Evolutionary conservation across 2,329 filamentous ascomycete genomes (phyloP).

Genomic region (Pezicula rhizophila): DNA sequence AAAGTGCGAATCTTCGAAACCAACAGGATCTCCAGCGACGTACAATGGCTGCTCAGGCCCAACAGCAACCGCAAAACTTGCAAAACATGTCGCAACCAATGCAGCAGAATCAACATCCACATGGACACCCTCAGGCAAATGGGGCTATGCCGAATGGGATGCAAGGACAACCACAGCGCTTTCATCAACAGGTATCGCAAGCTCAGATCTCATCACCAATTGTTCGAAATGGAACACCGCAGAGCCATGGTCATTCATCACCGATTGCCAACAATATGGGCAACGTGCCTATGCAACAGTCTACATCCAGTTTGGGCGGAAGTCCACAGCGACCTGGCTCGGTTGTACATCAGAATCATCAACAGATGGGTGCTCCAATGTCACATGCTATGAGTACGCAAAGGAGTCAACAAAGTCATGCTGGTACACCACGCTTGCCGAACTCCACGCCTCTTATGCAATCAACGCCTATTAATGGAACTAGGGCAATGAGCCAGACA

Average conservation of each 20-base stretch:
- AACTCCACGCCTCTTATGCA: slow-evolving; percentile 58
- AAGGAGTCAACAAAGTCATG: slow-evolving; percentile 62
- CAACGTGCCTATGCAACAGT: slow-evolving; percentile 54
- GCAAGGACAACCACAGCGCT: slow-evolving; percentile 27
- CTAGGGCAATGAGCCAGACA: slow-evolving; percentile 45
- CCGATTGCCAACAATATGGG: slow-evolving; percentile 48
- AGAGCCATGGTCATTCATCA: slow-evolving; percentile 57
- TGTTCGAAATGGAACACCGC: slow-evolving; percentile 56
- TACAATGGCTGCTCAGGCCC: slow-evolving; percentile 15
- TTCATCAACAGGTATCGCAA: slow-evolving; percentile 49
- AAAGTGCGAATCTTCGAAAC: background rate
- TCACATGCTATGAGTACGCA: slow-evolving; percentile 57
- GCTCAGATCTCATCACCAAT: slow-evolving; percentile 63
- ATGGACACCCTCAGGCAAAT: slow-evolving; percentile 38
- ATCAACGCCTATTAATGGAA: slow-evolving; percentile 47
- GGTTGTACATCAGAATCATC: slow-evolving; percentile 51
- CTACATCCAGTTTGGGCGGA: slow-evolving; percentile 61
- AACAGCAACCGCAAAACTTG: slow-evolving; percentile 26
- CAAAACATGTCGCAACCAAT: slow-evolving; percentile 29
- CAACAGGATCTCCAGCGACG: slow-evolving; percentile 25
- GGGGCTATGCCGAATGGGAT: slow-evolving; percentile 35
- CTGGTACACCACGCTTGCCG: slow-evolving; percentile 57
- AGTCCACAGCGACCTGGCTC: slow-evolving; percentile 64
- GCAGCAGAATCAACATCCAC: slow-evolving; percentile 36
- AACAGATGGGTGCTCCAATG: slow-evolving; percentile 53